A percentile compares a stretch with the other conserved stretches of the same genome.
phyloP scores from a whole-genome alignment of 2,329 filamentous ascomycete species.

The Cladosporium halotolerans region DNA sequence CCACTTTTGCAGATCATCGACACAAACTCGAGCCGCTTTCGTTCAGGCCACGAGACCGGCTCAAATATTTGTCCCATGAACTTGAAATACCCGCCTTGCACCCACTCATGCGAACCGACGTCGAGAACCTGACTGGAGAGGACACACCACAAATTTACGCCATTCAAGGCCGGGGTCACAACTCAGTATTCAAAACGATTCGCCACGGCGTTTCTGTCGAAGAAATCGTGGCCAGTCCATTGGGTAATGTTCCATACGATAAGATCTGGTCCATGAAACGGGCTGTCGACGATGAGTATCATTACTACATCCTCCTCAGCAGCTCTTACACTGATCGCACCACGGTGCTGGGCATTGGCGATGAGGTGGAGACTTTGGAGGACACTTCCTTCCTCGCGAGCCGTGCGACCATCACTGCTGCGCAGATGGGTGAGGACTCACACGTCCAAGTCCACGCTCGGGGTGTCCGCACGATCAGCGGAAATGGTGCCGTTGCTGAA shows the following conservation, averaged over 20 bases:
- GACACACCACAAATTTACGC: constrained; percentile 96
- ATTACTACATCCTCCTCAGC: constrained; percentile 89
- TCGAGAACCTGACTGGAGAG: constrained; percentile 83
- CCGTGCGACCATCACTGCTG: constrained; percentile 83
- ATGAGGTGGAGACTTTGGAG: constrained; percentile 91
- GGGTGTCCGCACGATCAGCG: constrained; percentile 85
- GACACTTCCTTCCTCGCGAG: constrained; percentile 88
- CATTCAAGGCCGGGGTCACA: constrained; percentile 78
- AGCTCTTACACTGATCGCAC: constrained; percentile 48
- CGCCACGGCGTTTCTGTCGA: constrained; percentile 91
- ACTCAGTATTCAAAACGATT: constrained; percentile 83
- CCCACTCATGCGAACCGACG: constrained; percentile 82
- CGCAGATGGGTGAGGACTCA: constrained; percentile 88
- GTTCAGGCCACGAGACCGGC: constrained; percentile 73
- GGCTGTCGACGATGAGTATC: constrained; percentile 71
- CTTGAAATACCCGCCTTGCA: constrained; percentile 64
- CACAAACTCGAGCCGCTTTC: constrained; percentile 71
- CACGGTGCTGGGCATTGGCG: constrained; percentile 87
- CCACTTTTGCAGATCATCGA: constrained; percentile 69
- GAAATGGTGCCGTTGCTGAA: constrained; percentile 71
- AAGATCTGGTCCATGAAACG: constrained; percentile 90
- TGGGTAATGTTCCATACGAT: constrained; percentile 27
- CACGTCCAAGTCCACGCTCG: constrained; percentile 94
- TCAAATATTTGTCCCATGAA: constrained; percentile 61
- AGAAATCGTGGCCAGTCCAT: constrained; percentile 44